Conservation (phyloP, 2,329 filamentous ascomycete species). For the Chaetomium strumarium region DNA sequence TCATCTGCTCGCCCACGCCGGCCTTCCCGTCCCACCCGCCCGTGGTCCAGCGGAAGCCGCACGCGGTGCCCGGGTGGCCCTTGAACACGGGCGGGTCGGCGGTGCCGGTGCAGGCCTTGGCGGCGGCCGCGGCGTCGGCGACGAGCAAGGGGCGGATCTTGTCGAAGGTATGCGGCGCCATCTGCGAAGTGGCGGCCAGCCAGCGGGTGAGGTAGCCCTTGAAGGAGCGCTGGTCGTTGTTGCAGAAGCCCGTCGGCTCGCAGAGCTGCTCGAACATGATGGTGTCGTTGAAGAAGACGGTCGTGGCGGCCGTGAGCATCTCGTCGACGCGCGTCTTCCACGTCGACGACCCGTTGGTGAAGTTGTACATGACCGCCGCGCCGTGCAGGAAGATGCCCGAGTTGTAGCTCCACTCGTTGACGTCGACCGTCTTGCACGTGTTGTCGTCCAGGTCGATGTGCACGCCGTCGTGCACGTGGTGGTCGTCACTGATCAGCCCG, state of each 20-base stretch:
- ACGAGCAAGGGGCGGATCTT: constrained; percentile 47
- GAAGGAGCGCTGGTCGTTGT: constrained; percentile 67
- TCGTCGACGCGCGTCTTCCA: constrained; percentile 57
- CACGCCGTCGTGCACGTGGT: constrained; percentile 53
- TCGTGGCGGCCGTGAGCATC: constrained; percentile 45
- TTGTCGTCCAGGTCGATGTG: constrained; percentile 26
- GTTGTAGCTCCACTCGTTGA: constrained; percentile 65
- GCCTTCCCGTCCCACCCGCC: constrained; percentile 50
- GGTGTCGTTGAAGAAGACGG: constrained; percentile 56
- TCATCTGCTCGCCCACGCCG: constrained; percentile 67
- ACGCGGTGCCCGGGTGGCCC: constrained; percentile 54
- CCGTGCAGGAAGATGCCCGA: constrained; percentile 60
- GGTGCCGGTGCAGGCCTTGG: constrained; percentile 44
- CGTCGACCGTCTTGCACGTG: constrained; percentile 48
- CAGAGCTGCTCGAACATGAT: constrained; percentile 63
- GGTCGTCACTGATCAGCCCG: constrained; percentile 51
- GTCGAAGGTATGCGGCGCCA: constrained; percentile 48
- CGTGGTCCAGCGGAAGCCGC: constrained; percentile 60
- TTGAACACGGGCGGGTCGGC: constrained; percentile 35
- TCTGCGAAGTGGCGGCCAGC: constrained; percentile 49
- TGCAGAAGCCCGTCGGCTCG: constrained; percentile 55
- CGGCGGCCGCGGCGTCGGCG: constrained; percentile 48
- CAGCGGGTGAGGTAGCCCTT: constrained; percentile 70
- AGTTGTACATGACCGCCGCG: constrained; percentile 55
- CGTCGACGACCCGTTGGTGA: constrained; percentile 43